Evolutionary conservation across 345 rosid species (phyloP), one percentile per base, ranked within the genome.

Genomic region (Cardamine resedifolia): DNA sequence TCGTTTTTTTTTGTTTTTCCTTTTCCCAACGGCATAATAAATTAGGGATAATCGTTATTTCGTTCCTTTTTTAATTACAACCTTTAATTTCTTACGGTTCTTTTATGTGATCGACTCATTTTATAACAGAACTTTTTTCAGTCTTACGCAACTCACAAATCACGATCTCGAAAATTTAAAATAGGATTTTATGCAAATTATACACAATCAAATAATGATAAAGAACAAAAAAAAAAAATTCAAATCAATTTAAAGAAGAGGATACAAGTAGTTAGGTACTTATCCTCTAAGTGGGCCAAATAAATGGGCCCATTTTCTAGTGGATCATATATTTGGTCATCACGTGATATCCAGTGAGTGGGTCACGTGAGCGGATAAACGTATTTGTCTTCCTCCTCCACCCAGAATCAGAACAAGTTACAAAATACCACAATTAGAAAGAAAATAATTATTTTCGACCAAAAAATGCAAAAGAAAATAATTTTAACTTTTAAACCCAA

Each of bases 81-180:
- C 41, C 2, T 2, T 28, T 30, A 19, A 0, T 41, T 61, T 33
- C 19, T 34, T 12, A 34, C 10, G 27, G 16, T 9, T 58, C 31
- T 34, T 6, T 1, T 15, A 15, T 43, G 3, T 43, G 8, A n/a
- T 43, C 47, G 19, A 15, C 19, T 2, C 7, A 2, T 33, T 1
- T 24, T 11, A 11, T 10, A 15, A 11, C 2, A 1, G 0, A 28
- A n/a, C n/a, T 9, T 7, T 53, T 68, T 20, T 6, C 10, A 34
- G 41, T 59, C 15, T 70, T 41, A 49, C 51, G 59, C 59, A 48
- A 58, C 49, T 58, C 74, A 48, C 10, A 58, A 16, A 58, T 70
- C 59, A 48, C 58, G 49, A 58, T 58, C 66, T 33, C 49, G 7
- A 23, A 34, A 31, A 6, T 21, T 30, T 3, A 6, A 9, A 1